These are phyloP conservation scores for Boletales sp. DNA, from an alignment of 768 basidiomycete species.

Conservation along the genomic window DNA sequence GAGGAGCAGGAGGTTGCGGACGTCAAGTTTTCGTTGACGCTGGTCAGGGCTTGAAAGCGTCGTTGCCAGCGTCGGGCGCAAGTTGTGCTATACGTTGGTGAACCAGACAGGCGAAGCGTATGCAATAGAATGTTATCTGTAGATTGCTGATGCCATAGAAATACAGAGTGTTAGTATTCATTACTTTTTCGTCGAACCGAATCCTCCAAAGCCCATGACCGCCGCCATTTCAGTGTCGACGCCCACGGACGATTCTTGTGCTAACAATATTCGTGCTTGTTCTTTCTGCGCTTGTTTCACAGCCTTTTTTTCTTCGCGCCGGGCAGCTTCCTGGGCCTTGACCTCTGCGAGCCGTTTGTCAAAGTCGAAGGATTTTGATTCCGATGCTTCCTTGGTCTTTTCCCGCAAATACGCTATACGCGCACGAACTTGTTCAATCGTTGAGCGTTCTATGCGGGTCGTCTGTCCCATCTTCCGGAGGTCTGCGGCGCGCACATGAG, in stretches of 20 bases:
- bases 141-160: slow-evolving; percentile 5
- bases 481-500: slow-evolving; percentile 47
- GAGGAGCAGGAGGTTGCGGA: slow-evolving; percentile 88
- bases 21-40: slow-evolving; percentile 67
- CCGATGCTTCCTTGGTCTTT: slow-evolving; percentile 77
- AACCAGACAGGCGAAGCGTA: neutral
- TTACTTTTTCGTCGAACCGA: slow-evolving; percentile 83
- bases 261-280: slow-evolving; percentile 62
- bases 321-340: slow-evolving; percentile 62
- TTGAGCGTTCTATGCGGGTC: slow-evolving; percentile 86
- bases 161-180: slow-evolving; percentile 13
- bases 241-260: slow-evolving; percentile 45
- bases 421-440: slow-evolving; percentile 87
- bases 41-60: slow-evolving; percentile 41
- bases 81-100: slow-evolving; percentile 22
- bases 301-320: slow-evolving; percentile 71
- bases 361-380: slow-evolving; percentile 93
- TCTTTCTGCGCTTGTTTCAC: slow-evolving; percentile 79
- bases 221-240: slow-evolving; percentile 65
- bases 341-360: slow-evolving; percentile 84
- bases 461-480: slow-evolving; percentile 93
- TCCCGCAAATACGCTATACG: slow-evolving; percentile 86
- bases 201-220: slow-evolving; percentile 92
- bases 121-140: neutral
- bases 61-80: neutral